Base-by-base conservation (phyloP, 345 rosid genomes). In the Arabidopsis arenosa region DNA sequence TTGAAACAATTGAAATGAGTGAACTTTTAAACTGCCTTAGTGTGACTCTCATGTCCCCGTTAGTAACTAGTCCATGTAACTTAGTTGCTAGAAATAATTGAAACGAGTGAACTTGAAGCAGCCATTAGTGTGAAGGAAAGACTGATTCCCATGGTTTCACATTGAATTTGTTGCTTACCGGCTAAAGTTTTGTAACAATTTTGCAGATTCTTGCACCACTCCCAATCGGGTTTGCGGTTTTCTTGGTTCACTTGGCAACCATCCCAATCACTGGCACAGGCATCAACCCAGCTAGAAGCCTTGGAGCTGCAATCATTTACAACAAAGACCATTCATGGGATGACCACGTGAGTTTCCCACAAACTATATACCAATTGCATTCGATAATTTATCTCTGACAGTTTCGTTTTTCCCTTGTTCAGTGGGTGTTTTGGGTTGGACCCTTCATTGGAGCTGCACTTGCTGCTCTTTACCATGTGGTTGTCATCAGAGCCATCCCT, bases 371-470 rank as follows among this genome's bases (percentile, higher is more conserved):
- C 39, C 39, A 57, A 45, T 44, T 33, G 3, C 5, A 41, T 32
- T 59, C 3, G 28, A 33, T 30, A 40, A 28, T n/a, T 59, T 43
- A 18, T 59, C 39, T 53, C 49, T 52, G 36, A 54, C 12, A 5
- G 7, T 64, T 36, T 44, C 1, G 21, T 17, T 43, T 32, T 41
- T 44, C 26, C 26, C 26, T 18, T 1, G 6, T 30, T 2, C 84
- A 89, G 93, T 89, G 94, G 94, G 81, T 89, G 30, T 89, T 89
- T 78, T 89, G 92, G 94, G 88, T 89, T 10, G 94, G 94, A 12
- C 94, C 94, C 11, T 87, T 89, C 68, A 61, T 86, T 32, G 94
- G 94, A 2, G 94, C 94, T 35, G 90, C 85, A 8, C 85, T 89
- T 39, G 94, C 94, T 37, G 94, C 94, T 49, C 68, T 89, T 1